Percentiles rank a stretch among this genome's conserved stretches.
Conservation (phyloP, 2,329 filamentous ascomycete species). For the Tolypocladium endophyticum region DNA sequence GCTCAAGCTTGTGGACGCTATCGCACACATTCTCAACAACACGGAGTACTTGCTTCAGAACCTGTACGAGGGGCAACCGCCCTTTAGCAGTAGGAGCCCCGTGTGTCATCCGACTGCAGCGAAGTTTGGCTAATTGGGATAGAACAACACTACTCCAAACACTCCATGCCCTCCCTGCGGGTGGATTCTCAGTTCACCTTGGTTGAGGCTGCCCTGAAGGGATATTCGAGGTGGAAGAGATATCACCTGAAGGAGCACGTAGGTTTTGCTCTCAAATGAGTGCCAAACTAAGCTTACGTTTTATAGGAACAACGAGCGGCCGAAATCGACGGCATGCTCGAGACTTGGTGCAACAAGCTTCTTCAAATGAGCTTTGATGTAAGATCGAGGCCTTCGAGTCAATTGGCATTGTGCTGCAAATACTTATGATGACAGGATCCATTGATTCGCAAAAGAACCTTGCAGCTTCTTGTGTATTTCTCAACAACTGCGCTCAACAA, state of each 20-base stretch:
- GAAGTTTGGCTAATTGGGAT: slow-evolving; percentile 2
- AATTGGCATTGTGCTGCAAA: neutral
- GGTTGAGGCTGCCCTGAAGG: slow-evolving; percentile 79
- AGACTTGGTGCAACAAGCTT: slow-evolving; percentile 64
- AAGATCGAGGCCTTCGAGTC: slow-evolving; percentile 2
- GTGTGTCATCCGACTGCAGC: neutral
- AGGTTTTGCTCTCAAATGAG: slow-evolving; percentile 3
- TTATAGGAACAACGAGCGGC: slow-evolving; percentile 38
- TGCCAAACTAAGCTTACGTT: slow-evolving; percentile 9
- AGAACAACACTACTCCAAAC: slow-evolving; percentile 54
- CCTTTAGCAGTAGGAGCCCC: slow-evolving; percentile 49
- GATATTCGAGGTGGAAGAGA: slow-evolving; percentile 68
- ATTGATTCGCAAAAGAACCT: slow-evolving; percentile 67
- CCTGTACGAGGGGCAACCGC: slow-evolving; percentile 60
- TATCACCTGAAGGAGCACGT: slow-evolving; percentile 19
- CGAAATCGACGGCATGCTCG: slow-evolving; percentile 52
- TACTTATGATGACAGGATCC: slow-evolving; percentile 50
- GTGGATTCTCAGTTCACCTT: slow-evolving; percentile 86
- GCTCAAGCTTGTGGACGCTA: slow-evolving; percentile 71
- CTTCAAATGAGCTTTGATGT: slow-evolving; percentile 60
- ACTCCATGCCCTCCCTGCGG: slow-evolving; percentile 60
- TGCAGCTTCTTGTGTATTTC: slow-evolving; percentile 76
- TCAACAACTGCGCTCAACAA: slow-evolving; percentile 71
- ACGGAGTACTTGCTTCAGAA: slow-evolving; percentile 65
- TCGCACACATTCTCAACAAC: slow-evolving; percentile 74